These are phyloP conservation scores for Hypoxylon lenormandii DNA, from an alignment of 495 filamentous ascomycete species.

Conservation along the genomic window DNA sequence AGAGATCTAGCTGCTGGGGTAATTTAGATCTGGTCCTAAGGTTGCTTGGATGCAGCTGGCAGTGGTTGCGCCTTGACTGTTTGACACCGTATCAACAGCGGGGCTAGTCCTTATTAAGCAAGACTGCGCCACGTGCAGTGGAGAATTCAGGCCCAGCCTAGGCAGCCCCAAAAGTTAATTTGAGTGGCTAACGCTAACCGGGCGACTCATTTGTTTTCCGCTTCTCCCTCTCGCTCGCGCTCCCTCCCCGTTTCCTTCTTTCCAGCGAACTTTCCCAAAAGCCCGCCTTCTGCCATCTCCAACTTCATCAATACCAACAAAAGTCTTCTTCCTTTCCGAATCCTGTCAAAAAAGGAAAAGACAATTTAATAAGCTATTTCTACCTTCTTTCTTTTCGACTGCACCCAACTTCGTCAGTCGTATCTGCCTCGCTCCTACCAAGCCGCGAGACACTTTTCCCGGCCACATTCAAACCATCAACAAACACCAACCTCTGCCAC, in stretches of 20 bases:
- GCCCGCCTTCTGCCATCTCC: constrained; percentile 32
- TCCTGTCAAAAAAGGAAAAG: constrained; percentile 17
- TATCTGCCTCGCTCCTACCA: constrained; percentile 37
- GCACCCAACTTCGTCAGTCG: constrained; percentile 62
- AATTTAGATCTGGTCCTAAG: too few species aligned
- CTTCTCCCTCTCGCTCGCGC: constrained; percentile 44
- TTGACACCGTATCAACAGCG: too few species aligned
- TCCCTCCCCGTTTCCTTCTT: constrained; percentile 46
- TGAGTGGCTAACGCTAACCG: constrained; percentile 16
- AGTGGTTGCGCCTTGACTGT: too few species aligned
- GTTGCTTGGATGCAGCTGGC: too few species aligned
- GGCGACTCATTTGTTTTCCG: constrained; percentile 40
- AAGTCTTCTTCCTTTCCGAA: constrained; percentile 35
- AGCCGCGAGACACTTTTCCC: constrained; percentile 22
- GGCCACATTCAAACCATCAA: neutral
- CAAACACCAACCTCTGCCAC: constrained; percentile 13
- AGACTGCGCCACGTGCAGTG: constrained; percentile 24
- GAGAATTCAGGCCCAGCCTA: constrained; percentile 3
- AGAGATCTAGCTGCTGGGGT: too few species aligned
- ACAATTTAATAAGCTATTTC: constrained; percentile 19
- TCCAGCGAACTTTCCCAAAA: constrained; percentile 42
- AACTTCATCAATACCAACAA: constrained; percentile 39
- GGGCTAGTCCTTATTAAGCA: constrained; percentile 10
- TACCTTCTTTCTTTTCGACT: constrained; percentile 49
- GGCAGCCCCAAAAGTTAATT: constrained; percentile 1